Evolutionary conservation across 768 basidiomycete species (phyloP).

Genomic region (Trametes cinnabarina): DNA sequence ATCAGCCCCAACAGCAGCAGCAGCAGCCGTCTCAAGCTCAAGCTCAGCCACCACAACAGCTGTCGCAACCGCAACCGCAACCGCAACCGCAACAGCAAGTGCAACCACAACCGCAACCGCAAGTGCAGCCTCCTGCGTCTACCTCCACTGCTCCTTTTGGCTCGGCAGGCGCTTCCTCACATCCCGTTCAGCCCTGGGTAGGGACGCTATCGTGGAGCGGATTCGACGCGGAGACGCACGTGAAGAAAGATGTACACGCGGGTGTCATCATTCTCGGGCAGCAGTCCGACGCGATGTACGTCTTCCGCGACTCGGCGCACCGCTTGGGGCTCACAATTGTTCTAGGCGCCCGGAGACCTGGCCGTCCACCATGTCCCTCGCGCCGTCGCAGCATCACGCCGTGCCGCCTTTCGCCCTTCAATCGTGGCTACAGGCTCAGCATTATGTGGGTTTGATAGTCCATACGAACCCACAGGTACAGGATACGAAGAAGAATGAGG

Average conservation of each 20-base stretch:
- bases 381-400: slow-evolving; percentile 40
- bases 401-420: slow-evolving; percentile 41
- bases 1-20: slow-evolving; percentile 6
- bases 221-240: slow-evolving; percentile 31
- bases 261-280: slow-evolving; percentile 34
- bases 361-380: slow-evolving; percentile 46
- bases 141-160: too few relatives aligned
- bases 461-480: slow-evolving; percentile 29
- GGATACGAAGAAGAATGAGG: slow-evolving; percentile 42
- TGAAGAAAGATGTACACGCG: slow-evolving; percentile 44
- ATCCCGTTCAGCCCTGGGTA: too few relatives aligned
- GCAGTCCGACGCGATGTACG: slow-evolving; percentile 36
- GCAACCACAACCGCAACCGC: too few relatives aligned
- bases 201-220: slow-evolving; percentile 50
- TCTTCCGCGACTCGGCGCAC: not conserved
- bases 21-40: not conserved
- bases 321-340: not conserved
- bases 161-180: not conserved
- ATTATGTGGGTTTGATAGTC: slow-evolving; percentile 40
- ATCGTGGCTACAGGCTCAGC: slow-evolving; percentile 44
- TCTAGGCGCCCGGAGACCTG: slow-evolving; percentile 52
- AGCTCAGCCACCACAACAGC: slow-evolving; percentile 11
- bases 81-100: too few relatives aligned
- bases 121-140: too few relatives aligned
- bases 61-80: not conserved